These are phyloP conservation scores for Solanum pinnatisectum DNA, from an alignment of 257 asterid species.

Conservation along the genomic window DNA sequence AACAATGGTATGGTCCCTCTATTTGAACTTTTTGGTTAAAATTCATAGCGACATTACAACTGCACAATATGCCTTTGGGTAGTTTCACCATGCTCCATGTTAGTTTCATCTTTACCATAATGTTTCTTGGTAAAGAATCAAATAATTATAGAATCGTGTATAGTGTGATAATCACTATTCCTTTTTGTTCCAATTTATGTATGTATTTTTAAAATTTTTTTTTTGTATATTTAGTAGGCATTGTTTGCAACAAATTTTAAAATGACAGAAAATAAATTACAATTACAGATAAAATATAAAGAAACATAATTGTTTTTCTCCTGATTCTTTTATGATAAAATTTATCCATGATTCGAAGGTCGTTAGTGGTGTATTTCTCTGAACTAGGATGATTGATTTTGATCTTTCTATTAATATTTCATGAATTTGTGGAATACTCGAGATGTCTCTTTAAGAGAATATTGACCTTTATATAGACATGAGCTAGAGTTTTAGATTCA, in stretches of 20 bases:
- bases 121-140: background rate
- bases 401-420: background rate
- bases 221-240: background rate
- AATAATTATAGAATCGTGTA: background rate
- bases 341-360: background rate
- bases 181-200: background rate
- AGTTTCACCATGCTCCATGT: background rate
- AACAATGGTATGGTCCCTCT: background rate
- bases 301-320: too few species aligned
- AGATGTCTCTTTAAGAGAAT: too few species aligned
- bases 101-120: background rate
- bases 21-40: background rate
- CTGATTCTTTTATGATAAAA: too few species aligned
- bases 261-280: background rate
- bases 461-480: too few species aligned
- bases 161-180: background rate
- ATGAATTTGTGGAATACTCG: too few species aligned
- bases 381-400: background rate
- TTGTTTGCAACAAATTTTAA: background rate
- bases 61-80: background rate
- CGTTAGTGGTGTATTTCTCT: background rate
- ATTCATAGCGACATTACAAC: background rate
- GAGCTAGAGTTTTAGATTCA: too few species aligned
- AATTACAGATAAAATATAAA: too few species aligned
- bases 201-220: background rate